These are phyloP conservation scores for Collybia sordida DNA, from an alignment of 768 basidiomycete genomes.

Conservation along the genomic window DNA sequence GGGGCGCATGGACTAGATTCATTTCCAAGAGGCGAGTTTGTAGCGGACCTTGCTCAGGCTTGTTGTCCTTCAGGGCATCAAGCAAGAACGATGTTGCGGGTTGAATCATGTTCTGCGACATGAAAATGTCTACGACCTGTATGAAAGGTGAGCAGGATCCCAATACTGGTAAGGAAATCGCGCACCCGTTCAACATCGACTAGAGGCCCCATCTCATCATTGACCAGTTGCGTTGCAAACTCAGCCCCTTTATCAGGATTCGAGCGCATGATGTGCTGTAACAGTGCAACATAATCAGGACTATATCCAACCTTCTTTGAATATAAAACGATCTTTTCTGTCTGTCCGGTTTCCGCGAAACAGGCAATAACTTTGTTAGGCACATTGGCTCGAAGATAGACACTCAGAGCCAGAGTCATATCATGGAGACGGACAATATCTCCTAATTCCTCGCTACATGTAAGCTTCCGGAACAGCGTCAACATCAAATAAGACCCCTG, in stretches of 20 bases:
- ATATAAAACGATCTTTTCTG: constrained; percentile 96
- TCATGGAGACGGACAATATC: constrained; percentile 94
- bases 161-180: constrained; percentile 6
- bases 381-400: constrained; percentile 95
- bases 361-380: constrained; percentile 99
- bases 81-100: constrained; percentile 97
- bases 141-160: constrained; percentile 2
- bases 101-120: constrained; percentile 99
- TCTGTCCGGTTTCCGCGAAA: constrained; percentile 98
- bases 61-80: constrained; percentile 98
- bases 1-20: constrained; percentile 96
- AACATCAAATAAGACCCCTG: neutral
- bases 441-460: constrained; percentile 97
- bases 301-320: constrained; percentile 94
- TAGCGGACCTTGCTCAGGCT: constrained; percentile 92
- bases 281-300: constrained; percentile 88
- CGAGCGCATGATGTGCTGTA: constrained; percentile 95
- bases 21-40: constrained; percentile 97
- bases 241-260: constrained; percentile 98
- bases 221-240: constrained; percentile 92
- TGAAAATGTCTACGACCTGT: constrained; percentile 96
- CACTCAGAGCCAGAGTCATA: constrained; percentile 95
- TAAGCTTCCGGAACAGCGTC: constrained; percentile 57
- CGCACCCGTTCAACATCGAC: constrained; percentile 90
- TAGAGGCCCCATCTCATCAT: constrained; percentile 89